These are phyloP conservation scores for Thymus quinquecostatus DNA, from an alignment of 257 asterid genomes.

Conservation along the genomic window DNA sequence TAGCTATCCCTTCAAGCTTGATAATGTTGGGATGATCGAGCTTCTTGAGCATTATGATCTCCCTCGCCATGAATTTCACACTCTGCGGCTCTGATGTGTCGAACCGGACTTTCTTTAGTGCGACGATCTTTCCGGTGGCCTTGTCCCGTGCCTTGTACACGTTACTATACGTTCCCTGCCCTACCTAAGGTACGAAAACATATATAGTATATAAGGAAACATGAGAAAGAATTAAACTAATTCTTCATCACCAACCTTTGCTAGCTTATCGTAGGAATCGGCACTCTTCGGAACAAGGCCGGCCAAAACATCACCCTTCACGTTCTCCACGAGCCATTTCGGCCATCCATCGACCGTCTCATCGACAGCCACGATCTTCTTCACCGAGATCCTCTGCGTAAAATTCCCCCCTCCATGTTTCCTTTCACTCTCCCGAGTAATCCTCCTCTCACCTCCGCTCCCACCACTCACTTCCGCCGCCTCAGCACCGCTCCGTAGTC, in stretches of 20 bases:
- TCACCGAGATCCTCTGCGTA: constrained; percentile 31
- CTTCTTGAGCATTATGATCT: constrained; percentile 63
- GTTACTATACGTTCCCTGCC: constrained; percentile 90
- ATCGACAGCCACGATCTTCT: constrained; percentile 46
- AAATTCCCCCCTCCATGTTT: constrained; percentile 33
- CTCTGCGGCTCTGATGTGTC: constrained; percentile 81
- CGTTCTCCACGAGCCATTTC: constrained; percentile 65
- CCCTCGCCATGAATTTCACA: constrained; percentile 85
- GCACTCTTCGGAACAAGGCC: constrained; percentile 64
- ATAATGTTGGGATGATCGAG: constrained; percentile 84
- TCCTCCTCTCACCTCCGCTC: constrained; percentile 32
- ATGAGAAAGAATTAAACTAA: no score
- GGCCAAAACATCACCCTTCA: constrained; percentile 48
- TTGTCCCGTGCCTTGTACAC: constrained; percentile 80
- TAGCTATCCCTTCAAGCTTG: constrained; percentile 81
- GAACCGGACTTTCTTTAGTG: constrained; percentile 76
- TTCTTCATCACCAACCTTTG: constrained; percentile 50
- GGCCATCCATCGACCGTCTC: constrained; percentile 75
- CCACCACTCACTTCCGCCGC: not conserved
- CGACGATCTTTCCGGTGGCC: constrained; percentile 61
- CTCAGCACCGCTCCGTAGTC: not conserved
- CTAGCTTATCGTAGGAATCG: constrained; percentile 75
- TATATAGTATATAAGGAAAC: no score
- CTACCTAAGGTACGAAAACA: constrained; percentile 45
- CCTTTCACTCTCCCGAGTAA: constrained; percentile 34